Percentiles rank a stretch among this genome's conserved stretches.
Conservation (phyloP, 83 land plant genomes). For the Picea mariana region DNA sequence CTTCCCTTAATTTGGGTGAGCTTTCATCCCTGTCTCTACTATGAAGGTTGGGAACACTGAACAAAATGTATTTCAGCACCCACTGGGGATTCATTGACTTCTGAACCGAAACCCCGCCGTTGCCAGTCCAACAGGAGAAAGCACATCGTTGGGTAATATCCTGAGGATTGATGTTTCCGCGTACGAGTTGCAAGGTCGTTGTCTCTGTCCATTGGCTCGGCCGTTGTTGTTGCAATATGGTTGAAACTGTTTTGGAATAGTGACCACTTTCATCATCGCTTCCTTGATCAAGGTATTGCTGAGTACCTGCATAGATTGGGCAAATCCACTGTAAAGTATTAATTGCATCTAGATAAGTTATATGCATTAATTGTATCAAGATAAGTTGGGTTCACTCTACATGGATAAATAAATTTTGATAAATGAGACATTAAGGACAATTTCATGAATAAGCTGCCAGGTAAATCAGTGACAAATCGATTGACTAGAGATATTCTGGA, state of each 20-base stretch:
- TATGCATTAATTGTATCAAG: not conserved
- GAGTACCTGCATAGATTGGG: not conserved
- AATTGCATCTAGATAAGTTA: too few relatives aligned
- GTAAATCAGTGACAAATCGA: too few relatives aligned
- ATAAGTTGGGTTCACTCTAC: not conserved
- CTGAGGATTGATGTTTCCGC: conserved; percentile 1
- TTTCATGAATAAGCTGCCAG: too few relatives aligned
- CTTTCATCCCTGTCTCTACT: conserved; percentile 36
- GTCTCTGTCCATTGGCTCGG: conserved; percentile 24
- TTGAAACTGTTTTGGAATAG: conserved; percentile 52
- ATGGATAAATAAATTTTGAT: too few relatives aligned
- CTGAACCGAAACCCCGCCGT: conserved; percentile 17
- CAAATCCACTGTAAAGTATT: too few relatives aligned
- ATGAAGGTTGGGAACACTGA: conserved; percentile 46
- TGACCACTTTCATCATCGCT: conserved; percentile 45
- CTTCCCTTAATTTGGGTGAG: conserved; percentile 33
- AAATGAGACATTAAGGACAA: not conserved
- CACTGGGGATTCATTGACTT: conserved; percentile 30
- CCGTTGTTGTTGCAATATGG: conserved; percentile 39
- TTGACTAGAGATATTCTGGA: too few relatives aligned
- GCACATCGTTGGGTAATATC: conserved; percentile 20
- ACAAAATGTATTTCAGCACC: conserved; percentile 51
- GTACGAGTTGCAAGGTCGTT: conserved; percentile 12
- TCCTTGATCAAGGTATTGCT: conserved; percentile 21
- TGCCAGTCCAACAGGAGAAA: conserved; percentile 45